Evolutionary conservation across 2,329 filamentous ascomycete species (phyloP).

Genomic region (Trichoderma aggressivum): DNA sequence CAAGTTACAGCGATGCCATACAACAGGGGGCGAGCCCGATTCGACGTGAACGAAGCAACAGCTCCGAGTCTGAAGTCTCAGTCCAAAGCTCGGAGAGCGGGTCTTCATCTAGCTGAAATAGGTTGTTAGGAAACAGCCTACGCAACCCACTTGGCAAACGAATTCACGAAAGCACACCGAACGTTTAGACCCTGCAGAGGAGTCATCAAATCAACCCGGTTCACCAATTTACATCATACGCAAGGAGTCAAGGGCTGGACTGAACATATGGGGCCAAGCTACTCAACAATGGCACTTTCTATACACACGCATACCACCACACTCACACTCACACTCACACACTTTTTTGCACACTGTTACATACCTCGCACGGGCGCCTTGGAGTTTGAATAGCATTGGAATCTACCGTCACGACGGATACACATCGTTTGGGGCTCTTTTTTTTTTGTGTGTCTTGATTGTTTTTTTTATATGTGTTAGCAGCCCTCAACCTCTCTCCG

Average conservation of each 20-base stretch:
- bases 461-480: neutral
- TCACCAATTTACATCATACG: constrained; percentile 4
- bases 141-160: neutral
- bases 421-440: neutral
- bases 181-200: neutral
- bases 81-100: constrained; percentile 8
- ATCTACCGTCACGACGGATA: constrained; percentile 14
- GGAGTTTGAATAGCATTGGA: constrained; percentile 27
- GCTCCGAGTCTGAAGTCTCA: constrained; percentile 24
- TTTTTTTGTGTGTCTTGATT: constrained; percentile 6
- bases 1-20: constrained; percentile 77
- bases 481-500: neutral
- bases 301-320: neutral
- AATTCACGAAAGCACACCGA: constrained; percentile 8
- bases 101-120: constrained; percentile 5
- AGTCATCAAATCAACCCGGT: neutral
- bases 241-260: constrained; percentile 2
- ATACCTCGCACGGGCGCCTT: constrained; percentile 22
- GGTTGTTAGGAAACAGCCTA: neutral
- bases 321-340: neutral
- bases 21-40: constrained; percentile 42
- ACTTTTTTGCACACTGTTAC: constrained; percentile 6
- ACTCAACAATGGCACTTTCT: neutral
- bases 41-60: constrained; percentile 25
- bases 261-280: neutral